These are phyloP conservation scores for Glarea lozoyensis DNA, from an alignment of 495 filamentous ascomycete genomes.

Conservation along the genomic window DNA sequence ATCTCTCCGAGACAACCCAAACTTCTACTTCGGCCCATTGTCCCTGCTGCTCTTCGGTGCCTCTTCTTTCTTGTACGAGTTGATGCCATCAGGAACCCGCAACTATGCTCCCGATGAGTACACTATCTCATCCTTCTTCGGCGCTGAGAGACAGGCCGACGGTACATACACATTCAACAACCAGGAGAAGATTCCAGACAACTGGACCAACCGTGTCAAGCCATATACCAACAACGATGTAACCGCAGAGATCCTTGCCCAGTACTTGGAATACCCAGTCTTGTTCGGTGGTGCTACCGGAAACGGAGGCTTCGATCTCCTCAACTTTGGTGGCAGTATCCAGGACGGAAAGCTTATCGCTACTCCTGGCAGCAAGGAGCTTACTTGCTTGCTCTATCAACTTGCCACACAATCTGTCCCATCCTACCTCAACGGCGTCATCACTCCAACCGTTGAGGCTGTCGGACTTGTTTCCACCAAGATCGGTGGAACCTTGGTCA, in stretches of 20 bases:
- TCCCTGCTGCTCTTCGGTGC: slow-evolving; percentile 28
- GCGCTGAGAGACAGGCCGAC: slow-evolving; percentile 21
- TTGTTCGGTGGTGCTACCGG: slow-evolving; percentile 29
- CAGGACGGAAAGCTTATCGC: slow-evolving; percentile 21
- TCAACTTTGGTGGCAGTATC: slow-evolving; percentile 25
- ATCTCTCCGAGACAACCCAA: slow-evolving; percentile 24
- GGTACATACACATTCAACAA: slow-evolving; percentile 26
- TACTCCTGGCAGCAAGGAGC: slow-evolving; percentile 9
- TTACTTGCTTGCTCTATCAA: slow-evolving; percentile 29
- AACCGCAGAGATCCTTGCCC: slow-evolving; percentile 23
- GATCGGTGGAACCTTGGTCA: slow-evolving; percentile 17
- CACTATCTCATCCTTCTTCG: slow-evolving; percentile 31
- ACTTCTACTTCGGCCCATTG: slow-evolving; percentile 30
- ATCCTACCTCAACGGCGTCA: slow-evolving; percentile 21
- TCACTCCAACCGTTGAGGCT: slow-evolving; percentile 23
- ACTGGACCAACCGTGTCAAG: slow-evolving; percentile 28
- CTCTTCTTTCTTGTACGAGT: slow-evolving; percentile 32
- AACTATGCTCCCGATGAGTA: slow-evolving; percentile 24
- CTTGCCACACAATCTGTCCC: slow-evolving; percentile 25
- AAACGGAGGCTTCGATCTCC: slow-evolving; percentile 24
- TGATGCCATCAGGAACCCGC: slow-evolving; percentile 25
- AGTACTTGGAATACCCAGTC: slow-evolving; percentile 29
- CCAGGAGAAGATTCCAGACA: slow-evolving; percentile 28
- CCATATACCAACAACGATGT: slow-evolving; percentile 26
- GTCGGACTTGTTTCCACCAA: slow-evolving; percentile 20